Conservation (phyloP, 1,284 basidiomycete genomes). For the Sanghuangporus weigelae region DNA sequence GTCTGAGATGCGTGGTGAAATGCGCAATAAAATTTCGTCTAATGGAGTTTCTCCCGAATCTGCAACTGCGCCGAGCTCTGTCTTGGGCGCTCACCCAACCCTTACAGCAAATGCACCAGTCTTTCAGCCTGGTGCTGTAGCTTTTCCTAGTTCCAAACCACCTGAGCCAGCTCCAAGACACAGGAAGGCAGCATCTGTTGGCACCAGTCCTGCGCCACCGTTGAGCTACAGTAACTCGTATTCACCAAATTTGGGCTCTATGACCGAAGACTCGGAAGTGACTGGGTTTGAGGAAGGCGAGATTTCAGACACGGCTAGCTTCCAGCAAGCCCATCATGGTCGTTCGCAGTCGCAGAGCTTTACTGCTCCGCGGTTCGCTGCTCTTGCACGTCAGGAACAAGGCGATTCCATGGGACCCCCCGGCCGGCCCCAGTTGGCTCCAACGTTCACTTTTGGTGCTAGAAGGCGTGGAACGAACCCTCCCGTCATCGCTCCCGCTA, state of each 20-base stretch:
- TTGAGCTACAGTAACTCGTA: constrained; percentile 61
- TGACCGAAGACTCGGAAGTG: constrained; percentile 77
- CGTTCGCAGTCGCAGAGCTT: constrained; percentile 77
- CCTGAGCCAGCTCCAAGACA: constrained; percentile 45
- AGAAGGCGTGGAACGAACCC: constrained; percentile 47
- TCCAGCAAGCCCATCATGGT: constrained; percentile 53
- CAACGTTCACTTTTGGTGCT: constrained; percentile 83
- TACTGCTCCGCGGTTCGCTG: constrained; percentile 82
- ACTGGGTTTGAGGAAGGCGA: constrained; percentile 69
- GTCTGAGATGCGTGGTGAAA: constrained; percentile 9
- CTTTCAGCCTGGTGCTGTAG: constrained; percentile 61
- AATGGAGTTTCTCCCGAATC: constrained; percentile 36
- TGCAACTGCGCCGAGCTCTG: constrained; percentile 33
- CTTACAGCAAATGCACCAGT: constrained; percentile 61
- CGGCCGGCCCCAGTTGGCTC: constrained; percentile 85
- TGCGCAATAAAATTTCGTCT: constrained; percentile 49
- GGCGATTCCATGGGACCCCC: constrained; percentile 68
- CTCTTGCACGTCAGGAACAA: constrained; percentile 71
- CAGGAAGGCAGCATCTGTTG: constrained; percentile 74
- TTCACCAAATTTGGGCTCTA: constrained; percentile 72
- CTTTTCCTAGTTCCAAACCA: constrained; percentile 42
- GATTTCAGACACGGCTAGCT: constrained; percentile 54
- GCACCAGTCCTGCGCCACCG: constrained; percentile 36
- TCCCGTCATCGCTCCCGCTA: constrained; percentile 59
- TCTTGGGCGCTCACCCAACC: constrained; percentile 41